Percentiles rank a stretch among this genome's conserved stretches.
These are phyloP conservation scores for Geotrichum australiense DNA, from an alignment of 1,139 yeast species.

Conservation along the genomic window DNA sequence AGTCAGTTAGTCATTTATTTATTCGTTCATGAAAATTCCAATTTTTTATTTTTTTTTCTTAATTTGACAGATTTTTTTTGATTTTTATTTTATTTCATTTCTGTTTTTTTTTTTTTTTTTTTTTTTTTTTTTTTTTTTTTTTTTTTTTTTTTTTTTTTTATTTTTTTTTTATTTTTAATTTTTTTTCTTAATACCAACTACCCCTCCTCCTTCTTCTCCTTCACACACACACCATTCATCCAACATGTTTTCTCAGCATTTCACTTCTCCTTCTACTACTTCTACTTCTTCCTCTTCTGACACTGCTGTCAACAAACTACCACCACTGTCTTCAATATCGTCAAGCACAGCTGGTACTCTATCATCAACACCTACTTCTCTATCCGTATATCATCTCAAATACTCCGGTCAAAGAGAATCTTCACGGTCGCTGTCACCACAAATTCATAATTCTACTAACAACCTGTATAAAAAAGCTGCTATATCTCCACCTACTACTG, in stretches of 20 bases:
- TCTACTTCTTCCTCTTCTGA: background rate
- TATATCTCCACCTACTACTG: no score
- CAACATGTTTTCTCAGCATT: conserved; percentile 5
- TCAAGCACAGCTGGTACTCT: background rate
- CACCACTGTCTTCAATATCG: background rate
- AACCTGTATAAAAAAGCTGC: background rate
- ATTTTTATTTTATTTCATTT: background rate
- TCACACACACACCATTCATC: background rate
- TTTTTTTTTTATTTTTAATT: background rate
- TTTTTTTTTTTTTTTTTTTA: background rate
- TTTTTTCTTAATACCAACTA: background rate
- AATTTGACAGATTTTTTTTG: no score
- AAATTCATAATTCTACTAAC: background rate
- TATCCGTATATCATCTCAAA: conserved; percentile 1
- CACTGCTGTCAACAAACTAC: no score
- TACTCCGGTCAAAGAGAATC: background rate
- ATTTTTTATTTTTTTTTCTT: no score
- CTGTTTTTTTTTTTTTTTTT: background rate
- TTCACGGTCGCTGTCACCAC: background rate
- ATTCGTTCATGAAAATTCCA: no score
- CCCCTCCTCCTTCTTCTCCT: background rate
- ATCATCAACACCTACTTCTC: background rate
- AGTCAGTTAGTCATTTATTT: no score
- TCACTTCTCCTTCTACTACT: background rate
- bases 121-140: background rate